Evolutionary conservation across 2,329 filamentous ascomycete species (phyloP), one percentile per base, ranked within the genome.

Genomic region (Sporothrix luriei): DNA sequence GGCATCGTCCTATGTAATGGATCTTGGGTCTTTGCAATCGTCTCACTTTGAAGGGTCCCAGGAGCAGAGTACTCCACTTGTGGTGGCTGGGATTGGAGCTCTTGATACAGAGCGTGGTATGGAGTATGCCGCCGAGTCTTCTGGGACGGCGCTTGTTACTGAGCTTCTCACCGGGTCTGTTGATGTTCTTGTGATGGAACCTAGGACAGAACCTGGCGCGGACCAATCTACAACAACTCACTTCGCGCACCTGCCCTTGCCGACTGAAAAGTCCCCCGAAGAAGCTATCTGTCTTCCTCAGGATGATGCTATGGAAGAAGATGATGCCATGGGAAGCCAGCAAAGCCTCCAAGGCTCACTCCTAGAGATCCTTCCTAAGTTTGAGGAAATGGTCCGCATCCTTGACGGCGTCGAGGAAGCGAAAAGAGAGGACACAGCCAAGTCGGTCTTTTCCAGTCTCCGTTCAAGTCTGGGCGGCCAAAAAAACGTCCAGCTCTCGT

Each of bases 1-100:
- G 1, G 5, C 54, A 14, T 73, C 72, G n/a, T 24, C 68, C 4
- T 73, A 73, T n/a, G 67, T 65, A 7, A 64, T 66, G 68, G 72
- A 72, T 16, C 68, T 73, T 11, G 68, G 62, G 11, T 71, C 72
- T 3, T 57, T 73, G 5, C 65, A 64, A 9, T 65, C 21, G 0
- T 51, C 66, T 7, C 33, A 43, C 3, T 29, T 57, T 14, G 54
- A 49, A 7, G n/a, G 66, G 4, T 11, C 19, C 9, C 54, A n/a
- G 19, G 29, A 9, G 9, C n/a, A 14, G 29, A 14, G 4, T n/a
- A 11, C 19, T 38, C 29, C 54, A 21, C 19, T 29, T 26, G 54
- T n/a, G 29, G 4, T 10, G 54, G 29, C 33, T n/a, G 54, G n/a
- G 10, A 19, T 38, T 16, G 54, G 11, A 57, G 29, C 11, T 29